Evolutionary conservation across 305 asterid genomes (phyloP).

Genomic region (Fraxinus nigra): DNA sequence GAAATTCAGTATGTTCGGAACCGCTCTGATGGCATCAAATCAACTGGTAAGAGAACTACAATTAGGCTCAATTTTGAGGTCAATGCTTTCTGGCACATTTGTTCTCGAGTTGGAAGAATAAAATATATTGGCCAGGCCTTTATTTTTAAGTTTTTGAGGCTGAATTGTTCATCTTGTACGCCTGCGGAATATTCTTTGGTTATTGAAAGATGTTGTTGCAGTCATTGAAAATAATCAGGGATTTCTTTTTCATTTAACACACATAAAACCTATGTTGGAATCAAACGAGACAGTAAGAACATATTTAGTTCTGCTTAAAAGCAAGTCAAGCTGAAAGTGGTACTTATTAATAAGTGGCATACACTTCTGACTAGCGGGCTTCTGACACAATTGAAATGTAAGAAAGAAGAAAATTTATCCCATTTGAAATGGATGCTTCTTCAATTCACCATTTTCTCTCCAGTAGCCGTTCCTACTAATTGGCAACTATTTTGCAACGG

Average conservation of each 20-base stretch:
- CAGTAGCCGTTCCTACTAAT: no score
- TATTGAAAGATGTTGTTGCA: neutral
- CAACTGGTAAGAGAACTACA: slow-evolving; percentile 2
- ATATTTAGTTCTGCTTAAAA: neutral
- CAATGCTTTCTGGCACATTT: slow-evolving; percentile 5
- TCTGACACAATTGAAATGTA: neutral
- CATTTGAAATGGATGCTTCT: no score
- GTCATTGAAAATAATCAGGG: neutral
- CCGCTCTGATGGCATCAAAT: neutral
- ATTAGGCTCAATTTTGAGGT: slow-evolving; percentile 5
- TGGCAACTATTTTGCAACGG: no score
- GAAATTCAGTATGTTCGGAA: neutral
- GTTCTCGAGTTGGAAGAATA: slow-evolving; percentile 5
- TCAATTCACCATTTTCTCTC: no score
- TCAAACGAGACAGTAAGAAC: neutral
- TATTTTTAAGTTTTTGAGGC: neutral
- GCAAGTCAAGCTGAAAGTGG: neutral
- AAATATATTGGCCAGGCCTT: neutral
- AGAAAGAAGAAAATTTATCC: no score
- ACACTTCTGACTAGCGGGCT: neutral
- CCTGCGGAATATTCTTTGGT: neutral
- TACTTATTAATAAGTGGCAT: neutral
- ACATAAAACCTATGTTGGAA: neutral
- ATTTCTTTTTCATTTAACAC: neutral
- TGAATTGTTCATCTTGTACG: neutral